Conservation (phyloP, 169 alveolate genomes). For the Miamiensis avidus region DNA sequence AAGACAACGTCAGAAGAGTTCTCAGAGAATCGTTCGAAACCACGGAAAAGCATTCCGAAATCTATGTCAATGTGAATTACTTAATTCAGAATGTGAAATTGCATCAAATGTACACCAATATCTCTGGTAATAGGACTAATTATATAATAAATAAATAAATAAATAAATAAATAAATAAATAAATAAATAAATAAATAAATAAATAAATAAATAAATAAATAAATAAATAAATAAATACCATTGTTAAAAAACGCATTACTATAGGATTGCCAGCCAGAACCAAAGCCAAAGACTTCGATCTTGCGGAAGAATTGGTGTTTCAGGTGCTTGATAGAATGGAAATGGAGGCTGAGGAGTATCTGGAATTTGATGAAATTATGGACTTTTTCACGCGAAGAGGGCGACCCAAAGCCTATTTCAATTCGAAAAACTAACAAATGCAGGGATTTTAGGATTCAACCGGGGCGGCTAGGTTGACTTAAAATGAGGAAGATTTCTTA, state of each 20-base stretch:
- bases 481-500: neutral
- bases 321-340: slow-evolving; percentile 65
- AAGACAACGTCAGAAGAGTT: slow-evolving; percentile 27
- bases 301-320: slow-evolving; percentile 41
- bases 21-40: neutral
- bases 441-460: neutral
- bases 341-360: slow-evolving; percentile 37
- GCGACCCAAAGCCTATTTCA: slow-evolving; percentile 56
- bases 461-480: neutral
- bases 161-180: too few species aligned
- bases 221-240: too few species aligned
- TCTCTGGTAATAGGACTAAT: neutral
- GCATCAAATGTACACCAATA: neutral
- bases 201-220: too few species aligned
- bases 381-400: slow-evolving; percentile 73
- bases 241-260: too few species aligned
- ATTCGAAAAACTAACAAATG: slow-evolving; percentile 33
- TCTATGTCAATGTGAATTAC: slow-evolving; percentile 35
- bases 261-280: slow-evolving; percentile 6
- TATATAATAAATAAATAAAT: too few species aligned
- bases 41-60: slow-evolving; percentile 8
- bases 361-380: slow-evolving; percentile 62
- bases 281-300: slow-evolving; percentile 42
- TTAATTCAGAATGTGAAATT: slow-evolving; percentile 17
- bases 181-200: too few species aligned